Base-by-base conservation (phyloP, 345 rosid species). In the Turnera subulata region DNA sequence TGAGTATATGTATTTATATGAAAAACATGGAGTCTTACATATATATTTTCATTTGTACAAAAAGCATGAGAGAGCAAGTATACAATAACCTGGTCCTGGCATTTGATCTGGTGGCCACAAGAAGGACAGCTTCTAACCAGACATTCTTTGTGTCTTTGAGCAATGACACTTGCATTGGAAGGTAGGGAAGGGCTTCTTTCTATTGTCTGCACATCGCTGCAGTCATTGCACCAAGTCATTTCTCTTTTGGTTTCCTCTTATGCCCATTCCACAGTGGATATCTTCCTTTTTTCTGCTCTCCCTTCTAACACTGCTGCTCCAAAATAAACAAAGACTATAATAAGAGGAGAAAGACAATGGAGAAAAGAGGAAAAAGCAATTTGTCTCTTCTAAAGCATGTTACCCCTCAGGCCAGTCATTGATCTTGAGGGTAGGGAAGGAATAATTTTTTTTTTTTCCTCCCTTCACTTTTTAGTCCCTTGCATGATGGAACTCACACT, bases 161-260 rank as follows among this genome's bases (percentile, higher is more conserved):
- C 55, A 47, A 50, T 55, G 44, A 19, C 55, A 65, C 45, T 40
- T 11, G 45, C n/a, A 15, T 40, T 40, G 38, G 77, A 53, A 6
- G 80, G 58, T 1, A 79, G 68, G n/a, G 77, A 54, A 15, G 45
- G n/a, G 64, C 66, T 75, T 76, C 67, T 81, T 51, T 84, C 80
- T 51, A 82, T 68, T 12, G 82, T 81, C 52, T 82, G 86, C 55
- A 80, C 88, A 72, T 79, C 83, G 53, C 57, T 80, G 66, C 88
- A 78, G 76, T 88, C 89, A 70, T 77, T 88, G 78, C 98, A 84
- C 98, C 98, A 86, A 73, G 96, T 86, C 96, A 92, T 92, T 66
- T 48, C 35, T 29, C n/a, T n/a, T n/a, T 29, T 8, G 35, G 35
- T 29, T 29, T 29, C 35, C 35, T 40, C 15, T 40, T 15, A 51